Evolutionary conservation across 305 asterid genomes (phyloP), one percentile per base, ranked within the genome.

Genomic region (Ilex paraguariensis): DNA sequence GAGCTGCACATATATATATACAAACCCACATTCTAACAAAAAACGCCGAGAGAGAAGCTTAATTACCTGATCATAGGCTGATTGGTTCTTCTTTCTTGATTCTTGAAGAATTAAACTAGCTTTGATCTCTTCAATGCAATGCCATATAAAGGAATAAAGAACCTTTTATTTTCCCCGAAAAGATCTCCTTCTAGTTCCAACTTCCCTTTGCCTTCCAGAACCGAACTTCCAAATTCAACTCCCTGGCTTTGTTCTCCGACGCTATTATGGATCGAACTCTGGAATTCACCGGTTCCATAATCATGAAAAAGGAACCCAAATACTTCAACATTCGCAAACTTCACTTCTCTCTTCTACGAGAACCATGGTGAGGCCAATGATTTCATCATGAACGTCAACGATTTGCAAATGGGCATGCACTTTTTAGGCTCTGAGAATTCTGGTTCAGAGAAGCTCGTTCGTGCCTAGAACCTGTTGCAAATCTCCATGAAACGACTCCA

Each of bases 341-440:
- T 86, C 9, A 79, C 96, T 32, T 88, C 98, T 6, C 84, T 88
- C 5, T 91, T 91, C 83, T 69, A 79, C 66, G 92, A 88, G 69
- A 84, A 63, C 36, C 77, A 87, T 3, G 62, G 74, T 8, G 96
- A 88, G 72, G 95, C 96, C 0, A 70, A 54, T 21, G 92, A 81
- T 5, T 88, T 86, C 74, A 67, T 91, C 70, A 79, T 74, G 45
- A 70, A 70, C 31, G 89, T 83, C 16, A 66, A 67, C 50, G 81
- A 77, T 31, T 17, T 91, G 53, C 96, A 86, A 58, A 80, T 69
- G 65, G 96, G 95, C 13, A 86, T 91, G 95, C 94, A 79, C 13
- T 74, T 84, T 17, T 65, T 77, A 7, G 78, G 68, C 16, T 52
- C 33, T 10, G 96, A 86, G 63, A 75, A 75, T n/a, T 66, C 91